Evolutionary conservation across 78 protist genomes (phyloP), one percentile per base, ranked within the genome.

Genomic region (Speleostelium caveatum): DNA sequence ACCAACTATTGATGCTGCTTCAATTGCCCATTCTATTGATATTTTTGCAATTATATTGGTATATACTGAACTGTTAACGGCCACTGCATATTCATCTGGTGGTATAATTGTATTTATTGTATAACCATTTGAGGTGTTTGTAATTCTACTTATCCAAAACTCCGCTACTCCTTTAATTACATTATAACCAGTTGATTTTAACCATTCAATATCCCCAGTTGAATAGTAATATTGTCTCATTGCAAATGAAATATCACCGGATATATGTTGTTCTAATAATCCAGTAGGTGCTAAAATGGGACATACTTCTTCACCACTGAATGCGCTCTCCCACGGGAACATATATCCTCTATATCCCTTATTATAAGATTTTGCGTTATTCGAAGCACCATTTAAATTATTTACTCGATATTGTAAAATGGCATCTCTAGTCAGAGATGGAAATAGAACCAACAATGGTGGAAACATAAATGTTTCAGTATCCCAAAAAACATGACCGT

Each of bases 401-500:
- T 77, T 42, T 6, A 89, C 28, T n/a, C 94, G 21, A 30, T 89
- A 89, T 60, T 89, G 83, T 0, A 89, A 14, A 0, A 89, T 39
- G 24, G 49, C 42, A 41, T 53, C 74, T 32, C n/a, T 28, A 10
- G 86, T 76, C 14, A 76, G 0, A 6, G 10, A 17, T 68, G 94
- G 78, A 32, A 69, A 32, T 6, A 89, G 51, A 17, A 45, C 7
- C 3, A 75, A 12, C 12, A 89, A 28, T 3, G 77, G 67, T 22
- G 86, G 86, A 59, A 41, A 66, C 75, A 85, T 85, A 41, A 45
- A 56, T 28, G 80, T 89, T 26, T 89, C 94, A 2, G 85, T 21
- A 58, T 89, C 94, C 94, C 86, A 89, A 59, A 89, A 89, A 1
- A 26, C 32, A 45, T 89, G 94, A 36, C 94, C 94, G 49, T 89